Evolutionary conservation across 169 alveolate species (phyloP), one percentile per base, ranked within the genome.

Genomic region (Plasmodium gonderi): DNA sequence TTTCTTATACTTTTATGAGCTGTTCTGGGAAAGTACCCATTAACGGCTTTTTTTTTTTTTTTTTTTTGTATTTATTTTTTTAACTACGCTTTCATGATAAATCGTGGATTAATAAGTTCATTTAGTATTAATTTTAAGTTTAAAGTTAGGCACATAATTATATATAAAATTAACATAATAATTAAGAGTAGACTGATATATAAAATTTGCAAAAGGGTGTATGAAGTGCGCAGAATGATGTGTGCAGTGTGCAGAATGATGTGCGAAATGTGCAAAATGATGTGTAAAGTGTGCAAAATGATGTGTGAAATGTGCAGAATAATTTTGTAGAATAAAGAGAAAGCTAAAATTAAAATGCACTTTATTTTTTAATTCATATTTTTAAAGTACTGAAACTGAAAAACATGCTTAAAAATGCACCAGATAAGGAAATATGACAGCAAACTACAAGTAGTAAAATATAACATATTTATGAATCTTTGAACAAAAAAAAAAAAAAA

Each of bases 41-140:
- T 4, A 47, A 49, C n/a, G 47, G 23, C 33, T 40, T 14, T 51
- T 23, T 79, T 40, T 23, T 47, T 9, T n/a, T 54, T 9, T 54
- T 9, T 4, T 54, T 54, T 54, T 4, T n/a, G 33, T 36, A 29
- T 69, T 12, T 69, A 31, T 29, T 33, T 69, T 69, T 69, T 69
- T 69, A 31, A n/a, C 20, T 11, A 2, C 64, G 20, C n/a, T 9
- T 26, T 47, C 17, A 38, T 38, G 74, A 49, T 36, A 78, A 78
- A 47, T 47, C 42, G 40, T 12, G 33, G 29, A 33, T 23, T 80
- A 80, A 44, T 23, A 36, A 60, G 17, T 54, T 60, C 51, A 80
- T 80, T 80, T 80, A 80, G 36, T 20, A 20, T 64, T 80, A 80
- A 80, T 31, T 38, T 38, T 79, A 68, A 29, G 17, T 20, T 79